These are phyloP conservation scores for Suillus plorans DNA, from an alignment of 768 basidiomycete species.

Conservation along the genomic window DNA sequence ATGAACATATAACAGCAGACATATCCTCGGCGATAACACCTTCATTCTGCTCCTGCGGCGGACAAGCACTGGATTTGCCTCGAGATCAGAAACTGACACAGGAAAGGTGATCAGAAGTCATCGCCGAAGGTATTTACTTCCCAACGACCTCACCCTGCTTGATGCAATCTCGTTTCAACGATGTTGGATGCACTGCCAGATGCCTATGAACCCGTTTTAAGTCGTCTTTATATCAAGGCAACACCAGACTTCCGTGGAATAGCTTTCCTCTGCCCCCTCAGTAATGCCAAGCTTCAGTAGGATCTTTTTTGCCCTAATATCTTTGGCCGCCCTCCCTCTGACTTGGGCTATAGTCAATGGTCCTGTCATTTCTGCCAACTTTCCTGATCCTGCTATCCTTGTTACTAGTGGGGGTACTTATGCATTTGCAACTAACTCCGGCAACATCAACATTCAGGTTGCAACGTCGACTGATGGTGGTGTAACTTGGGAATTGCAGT, in stretches of 20 bases:
- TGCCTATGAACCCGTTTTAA: neutral
- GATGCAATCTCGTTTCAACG: neutral
- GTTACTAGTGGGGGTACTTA: constrained; percentile 12
- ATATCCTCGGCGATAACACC: neutral
- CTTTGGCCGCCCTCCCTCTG: neutral
- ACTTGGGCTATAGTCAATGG: constrained; percentile 11
- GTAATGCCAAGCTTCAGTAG: neutral
- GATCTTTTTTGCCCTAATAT: neutral
- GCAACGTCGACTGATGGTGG: constrained; percentile 22
- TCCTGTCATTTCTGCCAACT: constrained; percentile 21
- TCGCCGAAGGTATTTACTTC: neutral
- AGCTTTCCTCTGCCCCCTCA: neutral
- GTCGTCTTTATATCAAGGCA: neutral
- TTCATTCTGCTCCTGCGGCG: neutral
- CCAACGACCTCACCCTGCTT: neutral
- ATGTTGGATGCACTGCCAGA: neutral
- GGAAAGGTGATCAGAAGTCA: neutral
- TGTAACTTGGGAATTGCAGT: constrained; percentile 16
- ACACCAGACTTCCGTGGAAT: neutral
- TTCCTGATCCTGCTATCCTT: constrained; percentile 23
- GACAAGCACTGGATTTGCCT: neutral
- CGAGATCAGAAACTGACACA: neutral
- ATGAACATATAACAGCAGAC: neutral
- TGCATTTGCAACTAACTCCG: constrained; percentile 22
- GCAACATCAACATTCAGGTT: constrained; percentile 21